Percentiles rank a stretch among this genome's conserved stretches.
Conservation (phyloP, 441 rosid genomes). For the Arabidopsis hybrid region DNA sequence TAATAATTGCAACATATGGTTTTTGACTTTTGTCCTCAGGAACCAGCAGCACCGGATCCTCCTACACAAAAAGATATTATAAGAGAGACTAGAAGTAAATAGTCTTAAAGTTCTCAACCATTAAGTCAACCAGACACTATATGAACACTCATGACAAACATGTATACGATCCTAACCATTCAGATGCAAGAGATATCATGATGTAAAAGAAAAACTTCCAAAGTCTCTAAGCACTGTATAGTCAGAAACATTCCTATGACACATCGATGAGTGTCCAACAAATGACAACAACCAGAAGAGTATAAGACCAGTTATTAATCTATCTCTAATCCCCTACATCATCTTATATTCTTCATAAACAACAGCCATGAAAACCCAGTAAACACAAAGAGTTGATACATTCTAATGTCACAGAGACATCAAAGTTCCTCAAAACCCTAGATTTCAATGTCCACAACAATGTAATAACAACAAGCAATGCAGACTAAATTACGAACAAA, state of each 20-base stretch:
- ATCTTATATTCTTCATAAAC: background rate
- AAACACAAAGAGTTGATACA: background rate
- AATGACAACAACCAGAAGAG: background rate
- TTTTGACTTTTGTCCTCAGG: slow-evolving; percentile 73
- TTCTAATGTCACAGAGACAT: slow-evolving; percentile 2
- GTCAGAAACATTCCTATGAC: background rate
- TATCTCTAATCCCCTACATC: background rate
- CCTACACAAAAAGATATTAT: slow-evolving; percentile 49
- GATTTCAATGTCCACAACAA: slow-evolving; percentile 1
- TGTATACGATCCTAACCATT: slow-evolving; percentile 4
- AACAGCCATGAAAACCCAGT: background rate
- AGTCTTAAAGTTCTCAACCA: slow-evolving; percentile 2
- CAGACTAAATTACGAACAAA: background rate
- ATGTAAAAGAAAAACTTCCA: background rate
- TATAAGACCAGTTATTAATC: background rate
- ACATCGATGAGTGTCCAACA: background rate
- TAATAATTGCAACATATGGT: slow-evolving; percentile 89
- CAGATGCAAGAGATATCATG: background rate
- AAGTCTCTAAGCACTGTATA: background rate
- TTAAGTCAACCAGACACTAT: slow-evolving; percentile 4
- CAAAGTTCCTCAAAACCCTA: slow-evolving; percentile 19
- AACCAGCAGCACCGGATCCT: slow-evolving; percentile 87
- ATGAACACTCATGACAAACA: slow-evolving; percentile 2
- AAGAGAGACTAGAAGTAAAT: slow-evolving; percentile 14
- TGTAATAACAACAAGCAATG: slow-evolving; percentile 13